Base-by-base conservation (phyloP, 1,284 basidiomycete species). In the Marasmius fiardii region DNA sequence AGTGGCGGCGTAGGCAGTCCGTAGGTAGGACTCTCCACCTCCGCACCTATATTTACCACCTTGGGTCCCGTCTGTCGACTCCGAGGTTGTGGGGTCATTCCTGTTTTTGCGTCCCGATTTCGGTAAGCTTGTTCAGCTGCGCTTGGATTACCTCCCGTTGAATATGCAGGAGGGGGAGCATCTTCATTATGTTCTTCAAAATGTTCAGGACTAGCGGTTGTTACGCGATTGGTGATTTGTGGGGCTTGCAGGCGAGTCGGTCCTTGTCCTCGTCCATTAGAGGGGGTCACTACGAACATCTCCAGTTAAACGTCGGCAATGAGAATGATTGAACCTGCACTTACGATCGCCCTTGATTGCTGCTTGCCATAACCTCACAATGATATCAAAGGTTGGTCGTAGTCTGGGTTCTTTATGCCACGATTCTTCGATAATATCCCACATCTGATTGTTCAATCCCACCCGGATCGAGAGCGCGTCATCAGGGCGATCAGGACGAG, bases 341-440 rank as follows among this genome's bases (percentile, higher is more conserved):
- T 33, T 43, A 28, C 33, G 47, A 14, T 21, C 28, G 34, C 37
- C 47, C 12, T 20, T 49, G 28, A 23, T 28, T 28, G 47, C 47
- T n/a, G 47, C 47, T 31, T 57, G 52, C 52, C 52, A 54, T 4
- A 57, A 26, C 18, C 47, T 47, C n/a, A 54, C 44, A 23, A 57
- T 49, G 16, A 49, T 44, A 43, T 45, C 39, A 34, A 57, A 57
- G 10, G 51, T 57, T 12, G 56, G 56, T 20, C 56, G 43, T 31
- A 66, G 43, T 14, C 63, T 54, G 11, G 64, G 57, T 33, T 62
- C 61, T 18, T 58, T 57, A 48, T 63, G 60, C 65, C 65, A 67
- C 14, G 64, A 58, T 51, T 63, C 62, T 52, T 67, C 65, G 45
- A 67, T 58, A 14, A 66, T 47, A 8, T 58, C 62, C 65, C 65